Conservation (phyloP, 495 filamentous ascomycete genomes). For the Saxophila tyrrhenica region DNA sequence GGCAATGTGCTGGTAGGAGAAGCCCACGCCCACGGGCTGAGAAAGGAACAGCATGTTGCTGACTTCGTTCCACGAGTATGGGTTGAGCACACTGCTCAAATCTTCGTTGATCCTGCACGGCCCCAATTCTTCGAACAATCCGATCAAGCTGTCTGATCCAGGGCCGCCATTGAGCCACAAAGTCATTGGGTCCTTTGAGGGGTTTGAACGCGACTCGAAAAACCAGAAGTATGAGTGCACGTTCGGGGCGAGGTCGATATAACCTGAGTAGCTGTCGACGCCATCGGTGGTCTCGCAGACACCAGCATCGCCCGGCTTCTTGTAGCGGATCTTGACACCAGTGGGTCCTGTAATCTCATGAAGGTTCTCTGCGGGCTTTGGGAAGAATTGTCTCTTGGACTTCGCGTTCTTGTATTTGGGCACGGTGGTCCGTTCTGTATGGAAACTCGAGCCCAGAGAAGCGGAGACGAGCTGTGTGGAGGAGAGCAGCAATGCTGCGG, state of each 20-base stretch:
- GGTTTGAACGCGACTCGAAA: slow-evolving; percentile 21
- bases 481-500: background rate
- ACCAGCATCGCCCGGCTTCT: slow-evolving; percentile 39
- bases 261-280: slow-evolving; percentile 22
- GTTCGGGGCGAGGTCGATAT: slow-evolving; percentile 7
- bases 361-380: background rate
- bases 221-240: slow-evolving; percentile 12
- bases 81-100: slow-evolving; percentile 42
- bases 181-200: slow-evolving; percentile 19
- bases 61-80: slow-evolving; percentile 59
- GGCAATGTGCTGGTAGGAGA: slow-evolving; percentile 40
- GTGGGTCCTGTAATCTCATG: slow-evolving; percentile 40
- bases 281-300: slow-evolving; percentile 35
- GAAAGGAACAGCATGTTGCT: slow-evolving; percentile 69
- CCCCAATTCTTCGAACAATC: slow-evolving; percentile 58
- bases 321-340: slow-evolving; percentile 42
- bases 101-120: slow-evolving; percentile 46
- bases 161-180: slow-evolving; percentile 39
- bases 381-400: background rate
- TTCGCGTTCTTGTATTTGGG: background rate
- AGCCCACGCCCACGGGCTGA: slow-evolving; percentile 52
- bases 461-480: background rate
- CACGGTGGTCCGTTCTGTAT: background rate
- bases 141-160: slow-evolving; percentile 53
- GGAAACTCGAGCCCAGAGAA: background rate